These are phyloP conservation scores for Pythium brachiatum DNA, from an alignment of 352 stramenopile species.

Conservation along the genomic window DNA sequence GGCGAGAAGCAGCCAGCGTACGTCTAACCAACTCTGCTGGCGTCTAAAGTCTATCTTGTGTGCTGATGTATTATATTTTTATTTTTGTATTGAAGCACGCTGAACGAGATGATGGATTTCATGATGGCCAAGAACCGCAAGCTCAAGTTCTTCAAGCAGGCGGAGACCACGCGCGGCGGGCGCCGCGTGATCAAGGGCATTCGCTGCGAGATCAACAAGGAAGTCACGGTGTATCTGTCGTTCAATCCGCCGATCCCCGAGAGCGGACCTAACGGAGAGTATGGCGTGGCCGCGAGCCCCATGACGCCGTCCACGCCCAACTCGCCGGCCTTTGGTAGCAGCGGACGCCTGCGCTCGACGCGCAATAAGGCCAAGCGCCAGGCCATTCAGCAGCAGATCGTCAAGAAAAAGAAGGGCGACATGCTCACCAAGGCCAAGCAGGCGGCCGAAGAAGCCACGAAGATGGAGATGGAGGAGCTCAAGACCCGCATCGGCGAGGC, in stretches of 20 bases:
- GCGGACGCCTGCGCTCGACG: constrained; percentile 55
- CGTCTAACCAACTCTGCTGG: constrained; percentile 6
- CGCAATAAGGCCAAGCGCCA: constrained; percentile 82
- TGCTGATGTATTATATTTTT: not conserved
- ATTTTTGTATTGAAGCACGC: constrained; percentile 29
- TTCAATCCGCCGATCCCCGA: constrained; percentile 82
- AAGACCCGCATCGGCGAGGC: constrained; percentile 76
- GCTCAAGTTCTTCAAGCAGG: constrained; percentile 88
- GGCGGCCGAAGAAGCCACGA: constrained; percentile 81
- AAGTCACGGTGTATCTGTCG: constrained; percentile 77
- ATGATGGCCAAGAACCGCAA: constrained; percentile 88
- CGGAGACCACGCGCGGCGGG: constrained; percentile 77
- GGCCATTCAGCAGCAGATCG: constrained; percentile 65
- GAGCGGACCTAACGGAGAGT: constrained; percentile 75
- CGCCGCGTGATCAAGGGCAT: constrained; percentile 87
- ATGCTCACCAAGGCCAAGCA: constrained; percentile 87
- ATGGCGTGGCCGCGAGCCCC: constrained; percentile 72
- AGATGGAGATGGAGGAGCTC: constrained; percentile 87
- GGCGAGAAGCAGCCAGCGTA: constrained; percentile 81
- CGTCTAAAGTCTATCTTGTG: constrained; percentile 1
- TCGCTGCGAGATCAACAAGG: constrained; percentile 85
- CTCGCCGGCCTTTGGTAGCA: constrained; percentile 64
- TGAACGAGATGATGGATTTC: constrained; percentile 90
- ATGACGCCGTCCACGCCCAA: constrained; percentile 87
- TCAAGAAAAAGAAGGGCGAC: constrained; percentile 87